Evolutionary conservation across 495 filamentous ascomycete species (phyloP), one percentile per base, ranked within the genome.

Genomic region (Hypomontagnella submonticulosa): DNA sequence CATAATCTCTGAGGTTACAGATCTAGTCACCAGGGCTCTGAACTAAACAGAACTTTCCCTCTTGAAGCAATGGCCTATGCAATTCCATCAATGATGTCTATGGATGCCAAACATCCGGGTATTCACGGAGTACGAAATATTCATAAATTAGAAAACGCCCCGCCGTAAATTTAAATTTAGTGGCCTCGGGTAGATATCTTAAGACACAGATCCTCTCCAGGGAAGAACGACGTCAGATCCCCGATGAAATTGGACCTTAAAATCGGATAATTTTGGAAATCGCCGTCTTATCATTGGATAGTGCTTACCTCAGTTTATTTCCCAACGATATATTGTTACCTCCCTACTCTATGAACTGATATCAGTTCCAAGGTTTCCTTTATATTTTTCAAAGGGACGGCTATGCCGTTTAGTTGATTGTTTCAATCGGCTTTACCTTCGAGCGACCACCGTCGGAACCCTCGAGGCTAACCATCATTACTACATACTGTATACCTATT

Each of bases 231-330:
- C 50, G 61, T 57, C 53, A 57, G 53, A 57, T 64, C 40, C 53
- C 20, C 51, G 52, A 58, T 57, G 40, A 37, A 55, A 30, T 40
- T 15, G 13, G 44, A 56, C 36, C 4, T 10, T 27, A 27, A 10
- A 50, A 40, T 37, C 19, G 58, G n/a, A 50, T 55, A 27, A 27
- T 58, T 67, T 67, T 67, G 23, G 64, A 68, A 68, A 68, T 68
- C 42, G 49, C 32, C 6, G 32, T 42, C 37, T 44, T 55, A 42
- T 59, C 7, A 68, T 68, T 68, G 65, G 65, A 62, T 63, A 27
- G 42, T 11, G 6, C 30, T 41, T 57, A 19, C 18, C 18, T 41
- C n/a, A 3, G 43, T 11, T 40, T 55, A 55, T 38, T 41, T 55
- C 42, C 42, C 18, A 44, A 57, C 54, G 38, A 57, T 56, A 9